These are phyloP conservation scores for Rutstroemia sp. DNA, from an alignment of 2,329 filamentous ascomycete species.

Conservation along the genomic window DNA sequence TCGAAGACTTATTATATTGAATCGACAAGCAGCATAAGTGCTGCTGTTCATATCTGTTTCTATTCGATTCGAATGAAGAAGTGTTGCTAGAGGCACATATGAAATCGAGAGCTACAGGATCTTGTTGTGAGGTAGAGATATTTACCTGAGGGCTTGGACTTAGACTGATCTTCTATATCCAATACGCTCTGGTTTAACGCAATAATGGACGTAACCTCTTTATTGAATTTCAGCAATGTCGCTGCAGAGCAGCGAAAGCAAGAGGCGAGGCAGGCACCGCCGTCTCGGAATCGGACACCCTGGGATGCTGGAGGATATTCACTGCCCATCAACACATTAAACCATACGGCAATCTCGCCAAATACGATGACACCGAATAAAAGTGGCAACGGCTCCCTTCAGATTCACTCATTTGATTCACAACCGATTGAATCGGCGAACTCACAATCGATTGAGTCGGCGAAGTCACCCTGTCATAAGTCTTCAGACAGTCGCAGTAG, in stretches of 20 bases:
- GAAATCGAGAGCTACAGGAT: constrained; percentile 1
- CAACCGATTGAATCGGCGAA: constrained; percentile 11
- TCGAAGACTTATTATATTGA: constrained; percentile 4
- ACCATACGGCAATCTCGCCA: constrained; percentile 6
- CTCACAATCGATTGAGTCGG: constrained; percentile 11
- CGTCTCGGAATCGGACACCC: constrained; percentile 27
- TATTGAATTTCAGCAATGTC: constrained; percentile 26
- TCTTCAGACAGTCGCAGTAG: constrained; percentile 29
- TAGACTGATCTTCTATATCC: background rate
- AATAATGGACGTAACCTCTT: constrained; percentile 30
- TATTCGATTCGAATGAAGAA: background rate
- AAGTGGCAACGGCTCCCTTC: background rate
- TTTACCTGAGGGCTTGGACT: background rate
- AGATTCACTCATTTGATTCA: constrained; percentile 19
- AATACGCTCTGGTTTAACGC: background rate
- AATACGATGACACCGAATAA: background rate
- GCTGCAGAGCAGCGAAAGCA: constrained; percentile 24
- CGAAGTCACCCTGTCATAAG: constrained; percentile 25
- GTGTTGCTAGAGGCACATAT: background rate
- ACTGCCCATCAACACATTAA: constrained; percentile 26
- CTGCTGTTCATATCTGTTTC: background rate
- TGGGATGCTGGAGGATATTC: constrained; percentile 32
- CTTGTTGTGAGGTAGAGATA: constrained; percentile 4
- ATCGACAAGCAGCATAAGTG: constrained; percentile 1
- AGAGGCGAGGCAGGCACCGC: constrained; percentile 12